phyloP scores from a whole-genome alignment of 2,329 filamentous ascomycete species.

The Graphium sp. region DNA sequence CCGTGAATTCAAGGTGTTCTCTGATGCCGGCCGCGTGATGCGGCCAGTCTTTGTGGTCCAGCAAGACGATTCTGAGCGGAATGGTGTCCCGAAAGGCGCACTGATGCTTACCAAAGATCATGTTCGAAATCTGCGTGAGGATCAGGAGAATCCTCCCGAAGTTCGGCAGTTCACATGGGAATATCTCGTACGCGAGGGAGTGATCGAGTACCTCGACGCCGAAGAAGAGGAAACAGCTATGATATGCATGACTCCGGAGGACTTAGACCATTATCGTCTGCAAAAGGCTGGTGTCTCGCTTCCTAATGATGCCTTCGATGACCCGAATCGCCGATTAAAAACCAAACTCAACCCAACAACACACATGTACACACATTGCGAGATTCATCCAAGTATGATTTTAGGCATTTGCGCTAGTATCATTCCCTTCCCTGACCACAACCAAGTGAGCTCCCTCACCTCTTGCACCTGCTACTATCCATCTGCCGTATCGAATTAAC shows the following conservation, averaged over 20 bases:
- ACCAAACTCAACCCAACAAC: constrained; percentile 75
- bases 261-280: constrained; percentile 63
- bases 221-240: constrained; percentile 98
- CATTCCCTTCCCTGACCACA: constrained; percentile 98
- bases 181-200: constrained; percentile 66
- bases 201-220: constrained; percentile 90
- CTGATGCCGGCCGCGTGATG: constrained; percentile 89
- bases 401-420: constrained; percentile 96
- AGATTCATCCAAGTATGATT: constrained; percentile 99
- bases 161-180: constrained; percentile 72
- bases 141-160: constrained; percentile 49
- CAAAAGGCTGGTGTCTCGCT: constrained; percentile 48
- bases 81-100: constrained; percentile 39
- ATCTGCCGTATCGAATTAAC: constrained; percentile 7
- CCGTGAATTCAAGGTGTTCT: constrained; percentile 96
- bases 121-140: constrained; percentile 54
- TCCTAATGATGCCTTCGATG: constrained; percentile 42
- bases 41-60: constrained; percentile 88
- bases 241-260: constrained; percentile 98
- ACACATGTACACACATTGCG: constrained; percentile 92
- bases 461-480: background rate
- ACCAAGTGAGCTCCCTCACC: constrained; percentile 41
- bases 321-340: constrained; percentile 75
- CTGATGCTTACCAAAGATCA: constrained; percentile 76
- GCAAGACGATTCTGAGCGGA: constrained; percentile 62